Evolutionary conservation across 140 eudicot species (phyloP).

Genomic region (Cichorium intybus): DNA sequence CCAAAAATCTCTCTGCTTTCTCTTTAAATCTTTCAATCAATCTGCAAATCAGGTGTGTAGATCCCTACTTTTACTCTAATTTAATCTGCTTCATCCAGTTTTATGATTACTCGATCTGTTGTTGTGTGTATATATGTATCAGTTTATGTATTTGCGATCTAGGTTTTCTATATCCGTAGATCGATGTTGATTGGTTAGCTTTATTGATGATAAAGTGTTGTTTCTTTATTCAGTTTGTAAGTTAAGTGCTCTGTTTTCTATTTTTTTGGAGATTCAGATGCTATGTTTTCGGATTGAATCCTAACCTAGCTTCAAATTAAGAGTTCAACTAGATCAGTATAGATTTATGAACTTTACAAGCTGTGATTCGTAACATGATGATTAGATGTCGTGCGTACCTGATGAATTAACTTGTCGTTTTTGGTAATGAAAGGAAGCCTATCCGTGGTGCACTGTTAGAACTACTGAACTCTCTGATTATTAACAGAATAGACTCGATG

Average conservation of each 20-base stretch:
- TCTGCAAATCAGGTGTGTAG: slow-evolving; percentile 27
- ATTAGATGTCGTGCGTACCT: neutral
- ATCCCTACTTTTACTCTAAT: neutral
- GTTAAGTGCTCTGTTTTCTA: neutral
- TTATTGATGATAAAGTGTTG: neutral
- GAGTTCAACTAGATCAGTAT: slow-evolving; percentile 11
- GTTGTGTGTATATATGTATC: neutral
- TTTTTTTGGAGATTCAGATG: slow-evolving; percentile 1
- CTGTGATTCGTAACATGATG: neutral
- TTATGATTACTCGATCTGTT: slow-evolving; percentile 1
- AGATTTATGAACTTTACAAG: neutral
- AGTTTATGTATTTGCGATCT: slow-evolving; percentile 14
- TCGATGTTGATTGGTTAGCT: neutral
- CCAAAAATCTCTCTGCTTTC: neutral
- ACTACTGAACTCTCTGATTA: neutral
- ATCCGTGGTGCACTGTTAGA: neutral
- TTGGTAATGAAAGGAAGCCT: neutral
- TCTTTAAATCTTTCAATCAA: slow-evolving; percentile 12
- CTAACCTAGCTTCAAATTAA: neutral
- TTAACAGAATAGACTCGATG: neutral
- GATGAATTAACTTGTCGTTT: neutral
- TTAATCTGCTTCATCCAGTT: neutral
- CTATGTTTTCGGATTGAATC: neutral
- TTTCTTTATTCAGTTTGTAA: neutral
- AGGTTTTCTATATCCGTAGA: neutral